phyloP scores from a whole-genome alignment of 176 grass and related monocot species.

The Oryza glumipatula region DNA sequence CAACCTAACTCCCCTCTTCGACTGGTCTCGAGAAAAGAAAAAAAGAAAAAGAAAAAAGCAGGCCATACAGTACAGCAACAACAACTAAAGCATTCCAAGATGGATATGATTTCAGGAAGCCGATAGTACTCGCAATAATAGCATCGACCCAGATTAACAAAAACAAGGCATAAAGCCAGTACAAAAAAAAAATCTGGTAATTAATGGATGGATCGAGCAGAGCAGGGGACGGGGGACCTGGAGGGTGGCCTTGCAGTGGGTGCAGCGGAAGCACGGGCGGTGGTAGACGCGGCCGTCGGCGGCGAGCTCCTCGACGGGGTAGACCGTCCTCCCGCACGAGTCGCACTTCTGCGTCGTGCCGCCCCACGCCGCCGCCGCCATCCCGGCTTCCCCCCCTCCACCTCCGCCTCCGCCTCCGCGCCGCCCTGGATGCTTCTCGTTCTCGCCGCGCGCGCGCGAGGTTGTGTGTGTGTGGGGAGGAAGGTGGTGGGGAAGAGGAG shows the following conservation, averaged over 20 bases:
- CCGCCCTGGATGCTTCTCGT: neutral
- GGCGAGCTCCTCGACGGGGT: slow-evolving; percentile 88
- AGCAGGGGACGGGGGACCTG: slow-evolving; percentile 46
- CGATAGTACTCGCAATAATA: neutral
- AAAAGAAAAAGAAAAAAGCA: neutral
- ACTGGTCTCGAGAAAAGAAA: neutral
- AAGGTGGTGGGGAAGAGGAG: slow-evolving; percentile 11
- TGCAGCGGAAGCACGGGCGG: slow-evolving; percentile 93
- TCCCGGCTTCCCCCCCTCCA: slow-evolving; percentile 19
- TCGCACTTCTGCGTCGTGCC: slow-evolving; percentile 98
- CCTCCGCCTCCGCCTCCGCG: slow-evolving; percentile 33
- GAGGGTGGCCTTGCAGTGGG: slow-evolving; percentile 95
- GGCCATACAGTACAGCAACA: slow-evolving; percentile 18
- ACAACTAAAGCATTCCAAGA: neutral
- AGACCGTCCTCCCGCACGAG: slow-evolving; percentile 85
- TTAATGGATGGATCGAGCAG: neutral
- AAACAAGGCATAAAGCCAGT: neutral
- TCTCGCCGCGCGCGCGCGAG: neutral
- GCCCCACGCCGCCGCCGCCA: slow-evolving; percentile 65
- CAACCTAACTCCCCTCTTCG: slow-evolving; percentile 6
- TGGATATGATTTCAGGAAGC: neutral
- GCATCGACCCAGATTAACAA: neutral
- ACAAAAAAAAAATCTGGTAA: neutral
- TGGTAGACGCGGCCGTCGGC: slow-evolving; percentile 93
- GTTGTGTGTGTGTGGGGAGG: neutral